These are phyloP conservation scores for Rhizopogon vinicolor DNA, from an alignment of 768 basidiomycete genomes.

Conservation along the genomic window DNA sequence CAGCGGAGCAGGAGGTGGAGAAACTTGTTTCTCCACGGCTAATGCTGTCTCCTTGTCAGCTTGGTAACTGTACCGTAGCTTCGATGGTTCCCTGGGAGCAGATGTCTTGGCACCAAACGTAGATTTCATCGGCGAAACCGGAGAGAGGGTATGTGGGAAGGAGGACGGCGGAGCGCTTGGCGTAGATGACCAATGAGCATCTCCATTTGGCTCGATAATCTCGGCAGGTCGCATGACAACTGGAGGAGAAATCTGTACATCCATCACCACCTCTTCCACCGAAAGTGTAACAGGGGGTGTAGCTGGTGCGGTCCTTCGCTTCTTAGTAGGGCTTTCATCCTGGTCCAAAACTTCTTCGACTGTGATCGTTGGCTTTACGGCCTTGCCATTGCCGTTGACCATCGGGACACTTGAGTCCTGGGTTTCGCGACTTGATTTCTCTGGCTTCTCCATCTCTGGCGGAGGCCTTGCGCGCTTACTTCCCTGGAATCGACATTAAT, in stretches of 20 bases:
- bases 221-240: conserved; percentile 29
- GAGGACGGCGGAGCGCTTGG: conserved; percentile 9
- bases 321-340: conserved; percentile 40
- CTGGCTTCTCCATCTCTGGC: conserved; percentile 41
- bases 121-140: conserved; percentile 11
- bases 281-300: not conserved
- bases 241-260: conserved; percentile 26
- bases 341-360: conserved; percentile 36
- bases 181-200: conserved; percentile 11
- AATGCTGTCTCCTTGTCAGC: conserved; percentile 41
- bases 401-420: not conserved
- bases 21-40: conserved; percentile 6
- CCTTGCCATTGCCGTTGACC: conserved; percentile 12
- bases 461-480: conserved; percentile 76
- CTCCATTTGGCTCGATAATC: conserved; percentile 34
- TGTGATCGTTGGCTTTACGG: conserved; percentile 6
- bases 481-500: conserved; percentile 40
- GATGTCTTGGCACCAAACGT: conserved; percentile 39
- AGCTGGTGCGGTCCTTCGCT: conserved; percentile 35
- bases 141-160: conserved; percentile 12
- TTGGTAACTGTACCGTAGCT: conserved; percentile 68
- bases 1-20: conserved; percentile 2
- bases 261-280: conserved; percentile 24
- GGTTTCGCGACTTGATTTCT: conserved; percentile 7
- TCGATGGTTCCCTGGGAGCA: conserved; percentile 74